phyloP scores from a whole-genome alignment of 345 rosid genomes.

The Dimocarpus longan region DNA sequence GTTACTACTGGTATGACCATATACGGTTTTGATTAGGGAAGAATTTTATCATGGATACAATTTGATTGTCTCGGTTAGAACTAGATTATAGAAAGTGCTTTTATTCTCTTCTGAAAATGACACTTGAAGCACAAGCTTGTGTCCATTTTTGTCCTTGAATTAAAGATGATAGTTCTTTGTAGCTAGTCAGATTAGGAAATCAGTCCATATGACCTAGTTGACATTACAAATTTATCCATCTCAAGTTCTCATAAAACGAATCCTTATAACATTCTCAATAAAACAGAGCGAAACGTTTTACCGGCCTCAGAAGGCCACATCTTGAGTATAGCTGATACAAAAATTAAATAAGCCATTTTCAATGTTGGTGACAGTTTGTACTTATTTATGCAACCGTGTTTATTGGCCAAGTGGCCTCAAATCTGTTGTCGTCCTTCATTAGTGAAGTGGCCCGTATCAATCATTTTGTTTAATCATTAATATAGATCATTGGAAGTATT shows the following conservation, averaged over 20 bases:
- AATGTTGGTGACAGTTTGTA: not conserved
- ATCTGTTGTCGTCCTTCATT: not conserved
- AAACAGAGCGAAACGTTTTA: too few species aligned
- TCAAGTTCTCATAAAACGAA: not conserved
- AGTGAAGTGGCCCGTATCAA: not conserved
- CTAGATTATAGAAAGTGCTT: not conserved
- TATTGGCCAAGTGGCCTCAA: not conserved
- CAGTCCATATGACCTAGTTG: not conserved
- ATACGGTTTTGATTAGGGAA: not conserved
- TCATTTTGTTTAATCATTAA: not conserved
- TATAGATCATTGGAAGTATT: conserved; percentile 84
- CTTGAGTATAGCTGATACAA: not conserved
- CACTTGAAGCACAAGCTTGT: not conserved
- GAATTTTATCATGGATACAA: not conserved
- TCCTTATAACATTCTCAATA: not conserved
- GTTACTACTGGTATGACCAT: too few species aligned
- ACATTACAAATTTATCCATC: not conserved
- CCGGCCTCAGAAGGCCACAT: too few species aligned
- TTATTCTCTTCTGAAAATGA: not conserved
- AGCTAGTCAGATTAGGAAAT: not conserved
- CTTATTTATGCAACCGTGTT: not conserved
- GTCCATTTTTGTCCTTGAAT: not conserved
- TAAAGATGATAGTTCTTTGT: not conserved
- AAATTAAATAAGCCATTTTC: not conserved
- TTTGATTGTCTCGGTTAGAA: not conserved